These are phyloP conservation scores for Graphilbum sp. DNA, from an alignment of 2,329 filamentous ascomycete genomes.

Conservation along the genomic window DNA sequence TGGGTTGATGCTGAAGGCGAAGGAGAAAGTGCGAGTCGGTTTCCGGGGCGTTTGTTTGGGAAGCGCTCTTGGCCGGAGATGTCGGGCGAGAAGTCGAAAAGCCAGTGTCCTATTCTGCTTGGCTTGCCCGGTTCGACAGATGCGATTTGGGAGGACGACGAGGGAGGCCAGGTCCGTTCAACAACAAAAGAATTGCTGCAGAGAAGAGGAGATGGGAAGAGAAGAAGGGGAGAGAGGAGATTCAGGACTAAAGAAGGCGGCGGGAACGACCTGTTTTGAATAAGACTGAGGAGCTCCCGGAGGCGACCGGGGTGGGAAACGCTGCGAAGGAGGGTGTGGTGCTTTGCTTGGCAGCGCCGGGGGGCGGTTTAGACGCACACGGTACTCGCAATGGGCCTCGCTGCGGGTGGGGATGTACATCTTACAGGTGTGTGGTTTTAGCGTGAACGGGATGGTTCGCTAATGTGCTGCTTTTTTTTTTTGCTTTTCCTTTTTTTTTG, in stretches of 20 bases:
- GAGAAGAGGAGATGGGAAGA: neutral
- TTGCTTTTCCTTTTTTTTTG: neutral
- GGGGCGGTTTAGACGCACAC: neutral
- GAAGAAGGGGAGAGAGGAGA: neutral
- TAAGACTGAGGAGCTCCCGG: conserved; percentile 1
- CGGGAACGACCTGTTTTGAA: conserved; percentile 7
- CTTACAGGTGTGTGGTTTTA: conserved; percentile 6
- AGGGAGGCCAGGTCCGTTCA: neutral
- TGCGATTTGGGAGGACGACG: conserved; percentile 1
- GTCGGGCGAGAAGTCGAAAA: no score
- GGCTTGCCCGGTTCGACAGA: conserved; percentile 3
- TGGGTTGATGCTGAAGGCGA: no score
- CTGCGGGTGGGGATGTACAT: no score
- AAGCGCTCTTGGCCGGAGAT: no score
- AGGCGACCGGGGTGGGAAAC: conserved; percentile 1
- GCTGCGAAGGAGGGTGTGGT: conserved; percentile 1
- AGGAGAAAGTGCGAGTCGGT: no score
- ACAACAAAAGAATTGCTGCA: conserved; percentile 5
- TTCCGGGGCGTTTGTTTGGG: no score
- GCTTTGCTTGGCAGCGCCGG: neutral
- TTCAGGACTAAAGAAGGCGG: conserved; percentile 1
- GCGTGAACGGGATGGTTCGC: conserved; percentile 4
- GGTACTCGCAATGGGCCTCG: no score
- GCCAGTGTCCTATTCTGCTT: conserved; percentile 2
- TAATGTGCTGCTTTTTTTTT: neutral